A percentile compares a stretch with the other conserved stretches of the same genome.
phyloP scores from a whole-genome alignment of 2,329 filamentous ascomycete genomes.

The Xylaria sp. region DNA sequence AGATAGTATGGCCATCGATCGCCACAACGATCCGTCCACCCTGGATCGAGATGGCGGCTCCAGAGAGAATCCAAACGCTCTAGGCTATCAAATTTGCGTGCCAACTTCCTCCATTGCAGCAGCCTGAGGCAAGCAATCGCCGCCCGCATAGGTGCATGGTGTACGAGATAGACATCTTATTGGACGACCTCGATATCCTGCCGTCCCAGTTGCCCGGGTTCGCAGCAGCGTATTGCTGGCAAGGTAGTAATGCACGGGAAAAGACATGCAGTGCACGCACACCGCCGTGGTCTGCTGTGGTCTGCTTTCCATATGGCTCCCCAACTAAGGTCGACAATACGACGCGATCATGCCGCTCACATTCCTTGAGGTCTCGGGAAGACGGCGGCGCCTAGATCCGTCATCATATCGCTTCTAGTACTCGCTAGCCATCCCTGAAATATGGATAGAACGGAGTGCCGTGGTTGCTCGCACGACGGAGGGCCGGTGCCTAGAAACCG shows the following conservation, averaged over 20 bases:
- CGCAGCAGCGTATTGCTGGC: constrained; percentile 25
- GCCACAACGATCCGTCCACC: background rate
- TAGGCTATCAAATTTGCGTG: background rate
- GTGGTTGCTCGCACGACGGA: constrained; percentile 3
- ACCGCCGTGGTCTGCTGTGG: background rate
- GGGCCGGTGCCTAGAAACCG: background rate
- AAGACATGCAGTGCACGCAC: constrained; percentile 14
- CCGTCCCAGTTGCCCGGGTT: constrained; percentile 24
- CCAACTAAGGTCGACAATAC: constrained; percentile 7
- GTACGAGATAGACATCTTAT: constrained; percentile 13
- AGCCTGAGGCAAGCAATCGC: constrained; percentile 11
- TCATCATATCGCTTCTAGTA: background rate
- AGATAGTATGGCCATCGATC: constrained; percentile 2
- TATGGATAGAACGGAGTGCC: background rate
- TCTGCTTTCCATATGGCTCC: background rate
- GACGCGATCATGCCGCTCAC: background rate
- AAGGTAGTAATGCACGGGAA: constrained; percentile 11
- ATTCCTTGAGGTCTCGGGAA: background rate
- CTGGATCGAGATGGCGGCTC: background rate
- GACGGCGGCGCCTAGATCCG: background rate
- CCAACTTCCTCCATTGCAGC: constrained; percentile 2
- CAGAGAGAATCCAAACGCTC: background rate
- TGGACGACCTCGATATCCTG: constrained; percentile 18
- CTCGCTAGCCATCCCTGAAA: background rate
- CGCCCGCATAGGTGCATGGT: constrained; percentile 20